These are phyloP conservation scores for Prunus mume DNA, from an alignment of 306 rosid genomes.

Conservation along the genomic window DNA sequence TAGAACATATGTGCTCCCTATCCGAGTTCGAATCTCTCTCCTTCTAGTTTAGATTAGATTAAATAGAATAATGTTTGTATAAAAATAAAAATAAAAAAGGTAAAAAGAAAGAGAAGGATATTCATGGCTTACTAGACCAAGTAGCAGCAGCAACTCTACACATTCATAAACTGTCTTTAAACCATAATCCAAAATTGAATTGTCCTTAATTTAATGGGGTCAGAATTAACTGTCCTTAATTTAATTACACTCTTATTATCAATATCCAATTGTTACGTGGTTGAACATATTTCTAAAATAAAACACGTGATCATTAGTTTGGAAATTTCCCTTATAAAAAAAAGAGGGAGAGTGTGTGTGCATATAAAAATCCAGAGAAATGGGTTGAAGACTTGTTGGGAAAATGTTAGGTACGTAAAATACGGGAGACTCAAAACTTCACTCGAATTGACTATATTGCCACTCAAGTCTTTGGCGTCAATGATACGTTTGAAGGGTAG, in stretches of 20 bases:
- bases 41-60: too few species aligned
- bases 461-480: background rate
- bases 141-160: background rate
- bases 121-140: background rate
- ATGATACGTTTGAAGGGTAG: background rate
- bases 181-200: background rate
- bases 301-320: slow-evolving; percentile 1
- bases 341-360: too few species aligned
- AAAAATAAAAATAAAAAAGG: too few species aligned
- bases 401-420: background rate
- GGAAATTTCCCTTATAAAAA: background rate
- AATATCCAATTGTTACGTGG: background rate
- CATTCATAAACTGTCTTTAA: background rate
- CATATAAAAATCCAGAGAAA: background rate
- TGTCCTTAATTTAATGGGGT: background rate
- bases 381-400: background rate
- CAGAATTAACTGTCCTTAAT: background rate
- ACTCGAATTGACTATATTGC: background rate
- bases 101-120: too few species aligned
- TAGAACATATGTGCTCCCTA: too few species aligned
- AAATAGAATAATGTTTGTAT: too few species aligned
- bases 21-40: too few species aligned
- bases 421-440: background rate
- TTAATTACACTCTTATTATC: background rate
- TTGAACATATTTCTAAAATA: background rate